Evolutionary conservation across 2,329 filamentous ascomycete genomes (phyloP).

Genomic region (Juglanconis sp.): DNA sequence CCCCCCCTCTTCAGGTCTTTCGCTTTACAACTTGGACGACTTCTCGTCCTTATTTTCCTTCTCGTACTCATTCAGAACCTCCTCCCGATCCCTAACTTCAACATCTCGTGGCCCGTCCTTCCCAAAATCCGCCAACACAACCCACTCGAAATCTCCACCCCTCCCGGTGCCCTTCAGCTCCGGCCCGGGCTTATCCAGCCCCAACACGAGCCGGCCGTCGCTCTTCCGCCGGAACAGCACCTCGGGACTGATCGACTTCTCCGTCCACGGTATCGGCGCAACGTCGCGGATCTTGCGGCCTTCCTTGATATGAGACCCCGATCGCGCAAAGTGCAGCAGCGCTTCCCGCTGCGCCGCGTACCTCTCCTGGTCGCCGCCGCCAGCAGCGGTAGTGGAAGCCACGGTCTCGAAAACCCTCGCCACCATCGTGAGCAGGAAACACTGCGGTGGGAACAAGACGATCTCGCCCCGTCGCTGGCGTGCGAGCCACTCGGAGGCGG

Average conservation of each 20-base stretch:
- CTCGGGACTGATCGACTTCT: constrained; percentile 60
- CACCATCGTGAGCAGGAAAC: constrained; percentile 65
- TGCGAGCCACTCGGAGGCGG: constrained; percentile 65
- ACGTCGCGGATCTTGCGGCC: constrained; percentile 28
- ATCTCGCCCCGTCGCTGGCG: constrained; percentile 63
- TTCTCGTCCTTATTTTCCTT: constrained; percentile 32
- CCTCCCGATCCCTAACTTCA: constrained; percentile 48
- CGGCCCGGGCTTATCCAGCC: constrained; percentile 54
- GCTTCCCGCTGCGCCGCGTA: constrained; percentile 45
- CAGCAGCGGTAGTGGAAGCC: constrained; percentile 32
- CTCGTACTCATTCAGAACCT: constrained; percentile 44
- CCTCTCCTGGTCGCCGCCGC: constrained; percentile 52
- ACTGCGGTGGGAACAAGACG: constrained; percentile 88
- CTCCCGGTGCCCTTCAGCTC: constrained; percentile 48
- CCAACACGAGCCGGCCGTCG: constrained; percentile 50
- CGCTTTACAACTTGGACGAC: background rate
- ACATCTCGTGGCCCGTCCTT: constrained; percentile 51
- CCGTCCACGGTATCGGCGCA: constrained; percentile 51
- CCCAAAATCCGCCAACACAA: constrained; percentile 53
- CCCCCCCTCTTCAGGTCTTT: background rate
- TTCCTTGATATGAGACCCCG: constrained; percentile 29
- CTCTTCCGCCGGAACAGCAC: constrained; percentile 41
- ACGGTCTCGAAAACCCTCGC: constrained; percentile 46
- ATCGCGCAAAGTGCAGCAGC: constrained; percentile 51
- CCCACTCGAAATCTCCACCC: constrained; percentile 57